Evolutionary conservation across 2,329 filamentous ascomycete species (phyloP), one percentile per base, ranked within the genome.

Genomic region (Penicillium sumatraense): DNA sequence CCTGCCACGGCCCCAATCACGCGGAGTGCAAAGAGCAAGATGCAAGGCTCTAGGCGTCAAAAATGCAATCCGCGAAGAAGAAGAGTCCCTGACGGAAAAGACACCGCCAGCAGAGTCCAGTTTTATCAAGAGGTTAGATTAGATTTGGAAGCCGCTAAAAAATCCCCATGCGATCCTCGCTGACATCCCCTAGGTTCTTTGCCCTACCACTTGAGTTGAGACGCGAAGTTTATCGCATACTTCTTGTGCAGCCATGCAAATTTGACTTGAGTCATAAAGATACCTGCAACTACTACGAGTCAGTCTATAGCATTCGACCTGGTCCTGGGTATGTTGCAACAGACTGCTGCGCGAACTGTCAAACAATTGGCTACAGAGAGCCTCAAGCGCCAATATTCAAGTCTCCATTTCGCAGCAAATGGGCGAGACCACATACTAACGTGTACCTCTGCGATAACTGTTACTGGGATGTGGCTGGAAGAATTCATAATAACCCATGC

Each of bases 181-280:
- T 49, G 14, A 44, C 40, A 14, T 20, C 33, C 5, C 4, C 33
- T 29, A 59, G 59, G 33, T 55, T 61, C 45, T 57, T 58, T 41
- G 31, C 54, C 13, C 51, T 61, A 5, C 59, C 59, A 23, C 20
- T 33, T 5, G 59, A 61, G 33, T 35, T 61, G 3, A 51, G 54
- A 16, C 46, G 49, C 31, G 33, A 33, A 2, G 35, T 61, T 21
- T 60, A 58, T 26, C 35, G 42, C 3, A 24, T 47, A n/a, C 51
- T 61, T 11, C 27, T 61, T 2, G 49, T 60, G 5, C 57, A 59
- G 20, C 57, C 51, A 18, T 55, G 57, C 52, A 61, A 60, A 50
- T 61, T 54, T n/a, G 29, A 57, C 26, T 4, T 56, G 5, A 24
- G 6, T 1, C 57, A 61, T 26, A 71, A 72, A 55, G 60, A 77